Conservation (phyloP, 495 filamentous ascomycete species). For the Neurospora sp. region DNA sequence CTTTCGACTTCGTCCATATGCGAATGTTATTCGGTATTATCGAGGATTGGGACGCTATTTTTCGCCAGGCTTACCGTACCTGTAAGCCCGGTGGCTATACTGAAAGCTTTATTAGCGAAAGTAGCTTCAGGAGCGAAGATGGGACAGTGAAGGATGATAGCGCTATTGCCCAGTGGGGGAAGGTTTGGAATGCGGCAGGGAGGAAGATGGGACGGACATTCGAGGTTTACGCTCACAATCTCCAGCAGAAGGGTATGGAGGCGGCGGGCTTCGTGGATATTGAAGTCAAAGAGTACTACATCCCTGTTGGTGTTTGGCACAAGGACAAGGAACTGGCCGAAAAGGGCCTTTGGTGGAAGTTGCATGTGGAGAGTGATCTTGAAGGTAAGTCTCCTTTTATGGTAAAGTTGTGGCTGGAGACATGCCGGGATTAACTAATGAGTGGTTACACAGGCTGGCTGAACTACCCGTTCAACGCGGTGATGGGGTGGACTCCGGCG, state of each 20-base stretch:
- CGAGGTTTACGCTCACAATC: conserved; percentile 11
- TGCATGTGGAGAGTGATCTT: conserved; percentile 17
- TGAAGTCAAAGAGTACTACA: conserved; percentile 11
- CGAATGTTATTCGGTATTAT: conserved; percentile 40
- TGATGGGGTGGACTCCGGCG: conserved; percentile 23
- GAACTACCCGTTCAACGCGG: conserved; percentile 1
- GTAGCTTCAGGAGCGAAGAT: too few relatives aligned
- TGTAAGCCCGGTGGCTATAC: conserved; percentile 11
- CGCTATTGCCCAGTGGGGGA: background rate
- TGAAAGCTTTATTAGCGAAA: conserved; percentile 15
- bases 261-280: conserved; percentile 39
- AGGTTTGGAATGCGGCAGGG: background rate
- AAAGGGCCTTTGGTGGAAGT: conserved; percentile 31
- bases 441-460: background rate
- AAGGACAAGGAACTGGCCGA: conserved; percentile 33
- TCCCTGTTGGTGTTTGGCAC: conserved; percentile 9
- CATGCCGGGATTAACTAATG: background rate
- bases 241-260: conserved; percentile 23
- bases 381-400: conserved; percentile 18
- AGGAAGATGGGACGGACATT: conserved; percentile 4
- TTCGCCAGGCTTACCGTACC: conserved; percentile 20
- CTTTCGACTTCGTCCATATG: conserved; percentile 51
- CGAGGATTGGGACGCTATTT: conserved; percentile 36
- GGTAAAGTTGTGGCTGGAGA: background rate
- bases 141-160: background rate